A percentile compares a stretch with the other conserved stretches of the same genome.
Conservation (phyloP, 2,329 filamentous ascomycete genomes). For the Didymella exigua region DNA sequence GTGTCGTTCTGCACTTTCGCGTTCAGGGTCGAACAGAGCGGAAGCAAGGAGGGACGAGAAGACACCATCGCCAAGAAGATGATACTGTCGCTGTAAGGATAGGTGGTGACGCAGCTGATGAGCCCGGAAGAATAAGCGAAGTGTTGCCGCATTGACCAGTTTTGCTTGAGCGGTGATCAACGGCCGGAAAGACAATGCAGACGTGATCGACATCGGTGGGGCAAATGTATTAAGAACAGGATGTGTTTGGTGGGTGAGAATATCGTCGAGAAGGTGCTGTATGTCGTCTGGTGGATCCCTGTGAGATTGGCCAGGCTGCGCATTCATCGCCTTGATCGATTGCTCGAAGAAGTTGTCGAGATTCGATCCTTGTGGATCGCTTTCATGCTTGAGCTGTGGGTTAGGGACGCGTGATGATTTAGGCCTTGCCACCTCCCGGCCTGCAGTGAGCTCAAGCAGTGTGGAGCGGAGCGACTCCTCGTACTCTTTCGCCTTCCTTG, state of each 20-base stretch:
- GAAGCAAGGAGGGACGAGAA: conserved; percentile 81
- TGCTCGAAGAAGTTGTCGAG: conserved; percentile 36
- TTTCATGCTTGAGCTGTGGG: neutral
- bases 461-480: conserved; percentile 50
- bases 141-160: conserved; percentile 76
- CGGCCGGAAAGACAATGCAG: conserved; percentile 76
- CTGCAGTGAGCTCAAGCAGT: conserved; percentile 34
- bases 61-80: conserved; percentile 81
- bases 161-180: conserved; percentile 75
- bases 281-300: conserved; percentile 37
- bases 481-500: conserved; percentile 62
- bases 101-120: conserved; percentile 77
- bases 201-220: conserved; percentile 62
- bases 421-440: neutral
- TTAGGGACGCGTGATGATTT: neutral
- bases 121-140: conserved; percentile 75
- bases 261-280: conserved; percentile 27
- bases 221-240: conserved; percentile 41
- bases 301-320: conserved; percentile 22
- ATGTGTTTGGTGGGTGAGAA: conserved; percentile 16
- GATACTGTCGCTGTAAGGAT: conserved; percentile 75
- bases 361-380: neutral
- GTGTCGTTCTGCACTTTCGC: conserved; percentile 77
- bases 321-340: conserved; percentile 34
- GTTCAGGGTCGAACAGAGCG: conserved; percentile 82